These are phyloP conservation scores for Phaeotremella fagi DNA, from an alignment of 768 basidiomycete genomes.

Conservation along the genomic window DNA sequence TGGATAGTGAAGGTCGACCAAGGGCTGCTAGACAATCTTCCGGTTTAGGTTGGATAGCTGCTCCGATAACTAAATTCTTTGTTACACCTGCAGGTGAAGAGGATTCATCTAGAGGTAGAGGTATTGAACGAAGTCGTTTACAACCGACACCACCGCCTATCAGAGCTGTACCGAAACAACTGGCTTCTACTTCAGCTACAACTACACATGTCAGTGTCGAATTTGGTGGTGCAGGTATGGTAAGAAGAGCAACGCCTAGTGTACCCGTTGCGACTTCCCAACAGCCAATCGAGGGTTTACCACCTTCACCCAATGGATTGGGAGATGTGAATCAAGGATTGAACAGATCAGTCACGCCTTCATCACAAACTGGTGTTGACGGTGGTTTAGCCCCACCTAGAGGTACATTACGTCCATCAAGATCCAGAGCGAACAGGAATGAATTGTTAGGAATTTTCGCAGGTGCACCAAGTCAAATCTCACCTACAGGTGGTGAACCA, in stretches of 20 bases:
- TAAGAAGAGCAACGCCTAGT: constrained; percentile 50
- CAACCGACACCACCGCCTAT: constrained; percentile 32
- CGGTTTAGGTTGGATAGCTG: constrained; percentile 66
- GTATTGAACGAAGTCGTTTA: constrained; percentile 23
- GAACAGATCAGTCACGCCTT: not conserved
- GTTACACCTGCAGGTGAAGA: constrained; percentile 47
- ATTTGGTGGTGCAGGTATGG: constrained; percentile 69
- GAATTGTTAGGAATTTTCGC: constrained; percentile 83
- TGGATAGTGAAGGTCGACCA: constrained; percentile 44
- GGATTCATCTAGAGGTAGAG: not conserved
- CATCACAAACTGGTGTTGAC: constrained; percentile 2
- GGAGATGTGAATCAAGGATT: constrained; percentile 3
- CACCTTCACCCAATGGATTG: constrained; percentile 9
- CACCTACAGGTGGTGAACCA: constrained; percentile 54
- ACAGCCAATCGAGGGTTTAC: constrained; percentile 6
- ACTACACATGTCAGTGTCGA: constrained; percentile 93
- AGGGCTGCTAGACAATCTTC: constrained; percentile 33
- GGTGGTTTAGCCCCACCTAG: constrained; percentile 5
- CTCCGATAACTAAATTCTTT: constrained; percentile 76
- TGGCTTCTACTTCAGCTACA: constrained; percentile 78
- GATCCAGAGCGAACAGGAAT: constrained; percentile 34
- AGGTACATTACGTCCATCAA: constrained; percentile 25
- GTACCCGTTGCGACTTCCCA: constrained; percentile 2
- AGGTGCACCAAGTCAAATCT: constrained; percentile 61
- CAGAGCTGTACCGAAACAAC: constrained; percentile 65